A percentile compares a stretch with the other conserved stretches of the same genome.
phyloP scores from a whole-genome alignment of 345 rosid genomes.

The Laguncularia racemosa region DNA sequence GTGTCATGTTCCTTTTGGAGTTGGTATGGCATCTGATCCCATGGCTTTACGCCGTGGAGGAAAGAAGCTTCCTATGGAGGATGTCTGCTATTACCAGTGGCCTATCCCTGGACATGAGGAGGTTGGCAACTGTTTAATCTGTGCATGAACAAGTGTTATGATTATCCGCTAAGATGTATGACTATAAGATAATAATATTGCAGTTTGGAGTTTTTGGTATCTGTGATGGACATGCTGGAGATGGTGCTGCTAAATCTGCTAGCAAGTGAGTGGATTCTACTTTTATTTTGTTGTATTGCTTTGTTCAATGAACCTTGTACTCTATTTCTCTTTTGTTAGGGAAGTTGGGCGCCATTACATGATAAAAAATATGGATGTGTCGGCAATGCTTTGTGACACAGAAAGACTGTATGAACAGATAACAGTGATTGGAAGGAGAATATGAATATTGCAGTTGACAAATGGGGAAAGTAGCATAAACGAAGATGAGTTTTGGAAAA shows the following conservation, averaged over 20 bases:
- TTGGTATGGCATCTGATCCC: constrained; percentile 91
- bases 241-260: constrained; percentile 81
- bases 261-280: constrained; percentile 64
- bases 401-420: too few relatives aligned
- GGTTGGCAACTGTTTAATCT: constrained; percentile 37
- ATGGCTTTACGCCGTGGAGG: constrained; percentile 95
- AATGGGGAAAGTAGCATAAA: too few relatives aligned
- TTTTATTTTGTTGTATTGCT: constrained; percentile 10
- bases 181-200: constrained; percentile 10
- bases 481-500: too few relatives aligned
- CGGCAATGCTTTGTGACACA: too few relatives aligned
- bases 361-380: too few relatives aligned
- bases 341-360: too few relatives aligned
- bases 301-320: neutral
- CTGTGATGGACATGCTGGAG: constrained; percentile 99
- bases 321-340: too few relatives aligned
- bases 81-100: constrained; percentile 86
- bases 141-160: neutral
- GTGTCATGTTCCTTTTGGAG: constrained; percentile 50
- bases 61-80: constrained; percentile 94
- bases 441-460: too few relatives aligned
- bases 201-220: constrained; percentile 95
- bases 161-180: neutral
- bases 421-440: too few relatives aligned
- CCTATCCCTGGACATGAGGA: constrained; percentile 75